Evolutionary conservation across 2,329 filamentous ascomycete genomes (phyloP).

Genomic region (Tolypocladium endophyticum): DNA sequence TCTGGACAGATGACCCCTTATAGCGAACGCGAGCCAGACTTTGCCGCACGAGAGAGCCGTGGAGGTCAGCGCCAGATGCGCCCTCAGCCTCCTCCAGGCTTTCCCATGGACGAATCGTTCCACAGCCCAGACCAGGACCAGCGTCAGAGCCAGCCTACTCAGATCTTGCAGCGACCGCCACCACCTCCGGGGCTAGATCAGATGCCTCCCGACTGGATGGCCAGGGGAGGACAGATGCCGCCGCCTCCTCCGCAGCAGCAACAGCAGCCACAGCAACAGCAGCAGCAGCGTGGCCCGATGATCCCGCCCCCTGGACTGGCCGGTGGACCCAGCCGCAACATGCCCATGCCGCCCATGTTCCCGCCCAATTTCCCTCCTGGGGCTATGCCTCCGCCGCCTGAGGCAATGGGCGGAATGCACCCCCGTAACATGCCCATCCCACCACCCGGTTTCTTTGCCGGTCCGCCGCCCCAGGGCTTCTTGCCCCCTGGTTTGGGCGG

Average conservation of each 20-base stretch:
- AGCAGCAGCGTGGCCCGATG: slow-evolving; percentile 35
- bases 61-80: slow-evolving; percentile 29
- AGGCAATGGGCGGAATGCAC: slow-evolving; percentile 37
- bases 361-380: slow-evolving; percentile 49
- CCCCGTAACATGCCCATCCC: slow-evolving; percentile 44
- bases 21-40: slow-evolving; percentile 39
- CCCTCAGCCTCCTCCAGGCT: slow-evolving; percentile 36
- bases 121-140: slow-evolving; percentile 36
- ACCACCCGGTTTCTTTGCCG: slow-evolving; percentile 47
- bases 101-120: slow-evolving; percentile 42
- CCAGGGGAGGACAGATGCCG: slow-evolving; percentile 30
- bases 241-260: slow-evolving; percentile 16
- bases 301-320: slow-evolving; percentile 50
- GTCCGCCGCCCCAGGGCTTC: slow-evolving; percentile 39
- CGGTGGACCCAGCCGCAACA: slow-evolving; percentile 22
- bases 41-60: slow-evolving; percentile 20
- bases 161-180: slow-evolving; percentile 55
- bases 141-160: slow-evolving; percentile 44
- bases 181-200: slow-evolving; percentile 50
- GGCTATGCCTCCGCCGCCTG: slow-evolving; percentile 32
- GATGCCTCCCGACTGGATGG: slow-evolving; percentile 47
- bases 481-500: slow-evolving; percentile 44
- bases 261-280: not conserved
- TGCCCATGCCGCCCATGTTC: slow-evolving; percentile 48
- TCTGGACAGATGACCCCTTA: slow-evolving; percentile 36